Conservation (phyloP, 495 filamentous ascomycete species). For the Penicillium steckii region DNA sequence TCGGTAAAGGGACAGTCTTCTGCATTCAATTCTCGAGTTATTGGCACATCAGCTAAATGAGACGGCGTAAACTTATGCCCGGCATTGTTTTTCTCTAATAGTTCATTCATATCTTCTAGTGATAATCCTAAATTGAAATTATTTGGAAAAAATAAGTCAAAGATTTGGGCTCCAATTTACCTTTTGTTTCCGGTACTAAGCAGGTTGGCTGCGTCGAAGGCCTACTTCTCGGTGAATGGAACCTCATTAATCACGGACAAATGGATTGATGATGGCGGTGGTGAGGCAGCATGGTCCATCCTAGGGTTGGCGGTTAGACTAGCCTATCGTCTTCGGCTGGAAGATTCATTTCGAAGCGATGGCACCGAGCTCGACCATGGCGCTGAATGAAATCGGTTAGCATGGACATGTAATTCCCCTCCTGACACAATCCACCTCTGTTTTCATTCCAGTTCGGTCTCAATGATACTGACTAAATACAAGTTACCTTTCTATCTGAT, state of each 20-base stretch:
- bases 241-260: neutral
- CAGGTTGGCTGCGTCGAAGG: slow-evolving; percentile 13
- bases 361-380: neutral
- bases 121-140: neutral
- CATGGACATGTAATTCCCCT: slow-evolving; percentile 10
- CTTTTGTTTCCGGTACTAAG: neutral
- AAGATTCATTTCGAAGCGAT: slow-evolving; percentile 6
- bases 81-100: neutral
- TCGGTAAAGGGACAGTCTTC: neutral
- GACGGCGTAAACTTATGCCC: neutral
- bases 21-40: neutral
- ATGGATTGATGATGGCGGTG: slow-evolving; percentile 3
- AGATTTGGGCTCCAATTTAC: neutral
- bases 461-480: neutral
- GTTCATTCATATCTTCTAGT: neutral
- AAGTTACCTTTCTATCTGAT: slow-evolving; percentile 12
- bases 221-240: slow-evolving; percentile 12
- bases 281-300: slow-evolving; percentile 5
- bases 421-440: neutral
- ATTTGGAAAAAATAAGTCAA: neutral
- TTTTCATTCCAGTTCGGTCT: neutral
- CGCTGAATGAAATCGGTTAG: slow-evolving; percentile 4
- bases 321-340: slow-evolving; percentile 10
- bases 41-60: neutral
- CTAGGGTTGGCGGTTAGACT: slow-evolving; percentile 8